Base-by-base conservation (phyloP, 176 grass and related monocot genomes). In the Areca catechu region DNA sequence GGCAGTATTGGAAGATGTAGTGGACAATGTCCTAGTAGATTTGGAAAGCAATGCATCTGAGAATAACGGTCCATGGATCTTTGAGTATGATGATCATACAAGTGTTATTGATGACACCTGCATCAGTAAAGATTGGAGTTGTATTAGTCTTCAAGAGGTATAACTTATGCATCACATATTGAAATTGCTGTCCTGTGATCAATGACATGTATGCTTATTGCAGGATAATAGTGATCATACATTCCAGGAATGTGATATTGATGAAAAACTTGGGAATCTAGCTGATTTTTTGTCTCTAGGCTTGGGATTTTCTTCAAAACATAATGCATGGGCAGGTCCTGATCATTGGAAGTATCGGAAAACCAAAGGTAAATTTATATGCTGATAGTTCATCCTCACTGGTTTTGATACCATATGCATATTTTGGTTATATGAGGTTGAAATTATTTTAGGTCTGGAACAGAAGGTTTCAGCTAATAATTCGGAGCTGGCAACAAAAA, bases 271-370 rank as follows among this genome's bases (percentile, higher is more conserved):
- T 14, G 83, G 83, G 18, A 88, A 74, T 75, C 78, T 97, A 73
- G 69, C 87, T 25, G 78, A 80, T 69, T 82, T 91, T 48, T 82
- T 97, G 72, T 82, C 85, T 24, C 62, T 80, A 71, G 83, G 86
- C 24, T 82, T 82, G 57, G 78, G 81, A 49, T 79, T n/a, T n/a
- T n/a, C 80, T 70, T 85, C 78, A 34, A 97, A 88, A 70, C 76
- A 80, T 69, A 97, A 97, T 92, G 87, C 93, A 16, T 96, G 86
- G 92, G 92, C 93, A 62, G 87, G 93, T 65, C 93, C 87, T 12
- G 87, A 97, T 63, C 93, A 92, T 79, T 97, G 93, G 93, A 97
- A 92, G 62, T 97, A 85, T 79, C 73, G 15, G 43, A 97, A 97
- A 78, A 64, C 50, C 71, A 91, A 85, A 85, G 83, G 93, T 97